Base-by-base conservation (phyloP, 805 yeast species). In the Starmerella roubikii region DNA sequence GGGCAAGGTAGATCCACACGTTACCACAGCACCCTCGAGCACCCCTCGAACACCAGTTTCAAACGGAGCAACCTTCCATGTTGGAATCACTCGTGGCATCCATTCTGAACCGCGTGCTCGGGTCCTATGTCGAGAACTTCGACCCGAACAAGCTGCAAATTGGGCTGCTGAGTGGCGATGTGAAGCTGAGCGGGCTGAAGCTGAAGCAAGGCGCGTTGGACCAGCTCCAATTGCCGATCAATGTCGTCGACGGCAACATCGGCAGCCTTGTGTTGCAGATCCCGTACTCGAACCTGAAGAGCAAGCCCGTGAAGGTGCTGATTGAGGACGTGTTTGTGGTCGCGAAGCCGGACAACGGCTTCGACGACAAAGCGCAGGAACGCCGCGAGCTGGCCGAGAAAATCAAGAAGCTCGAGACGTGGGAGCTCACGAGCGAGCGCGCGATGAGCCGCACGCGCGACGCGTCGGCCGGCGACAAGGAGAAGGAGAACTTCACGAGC, bases 161-260 rank as follows among this genome's bases (percentile, higher is more conserved):
- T 39, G 98, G 97, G 4, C 85, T 91, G 25, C 86, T 97, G 94
- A 74, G 85, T 52, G 99, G 99, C 27, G 97, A 91, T 64, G 97
- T 86, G 23, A 82, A 82, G 55, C 65, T 91, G 39, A 69, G 68
- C 45, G 76, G 86, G 55, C 68, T 93, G 45, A 70, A 77, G 41
- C 65, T 91, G 42, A 84, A 82, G 60, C 78, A 80, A 45, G 96
- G 86, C 55, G 84, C 95, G 3, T 65, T 91, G 34, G 98, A 93
- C 58, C 71, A 79, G 50, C 69, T 91, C 47, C 74, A 80, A 45
- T 61, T 93, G 28, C 98, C 99, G 2, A 61, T 91, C 27, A 82
- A 86, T 56, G 88, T 93, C 12, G 71, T 73, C 45, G 80, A 79
- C 54, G 99, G 99, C 30, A 84, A 82, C 54, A 58, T 91, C 41